Evolutionary conservation across 2,329 filamentous ascomycete species (phyloP), one percentile per base, ranked within the genome.

Genomic region (Monosporascus sp.): DNA sequence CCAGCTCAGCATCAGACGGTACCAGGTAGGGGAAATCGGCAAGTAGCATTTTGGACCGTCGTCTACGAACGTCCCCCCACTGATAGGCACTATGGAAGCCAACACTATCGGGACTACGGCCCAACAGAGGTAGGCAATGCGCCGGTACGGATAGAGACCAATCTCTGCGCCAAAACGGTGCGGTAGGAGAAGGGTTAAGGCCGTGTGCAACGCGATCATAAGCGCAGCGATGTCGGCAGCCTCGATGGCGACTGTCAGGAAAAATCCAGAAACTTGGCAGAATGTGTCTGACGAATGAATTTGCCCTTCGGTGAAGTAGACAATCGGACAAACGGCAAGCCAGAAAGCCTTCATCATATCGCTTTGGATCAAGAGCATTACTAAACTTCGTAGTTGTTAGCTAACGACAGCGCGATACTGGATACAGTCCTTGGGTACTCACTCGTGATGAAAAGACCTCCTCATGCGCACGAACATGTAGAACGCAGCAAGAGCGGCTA

Each of bases 381-480:
- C 86, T 51, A 93, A 77, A 57, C 87, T 89, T 57, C 11, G 26
- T 15, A 14, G 40, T 38, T 53, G 56, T 60, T 58, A 67, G 65
- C 58, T 48, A 40, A 55, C 47, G 37, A 24, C 35, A 31, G 22
- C 31, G 26, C 37, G 20, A 24, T 38, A 22, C 47, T 40, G 49
- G n/a, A 31, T 40, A 18, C 35, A n/a, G 18, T 18, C 24, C 28
- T 41, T n/a, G 49, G 37, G 57, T 31, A 56, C 81, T 72, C 72
- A 86, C 84, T 86, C 83, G 66, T 91, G 87, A 46, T 88, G 81
- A 67, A 91, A 92, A 58, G 79, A 84, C 63, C 87, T 80, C 59
- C 82, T 79, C 86, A 91, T 91, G 57, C 82, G 78, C 53, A 82
- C 73, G 64, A 92, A 91, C 84, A 86, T 91, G 70, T 86, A 88